Base-by-base conservation (phyloP, 2,329 filamentous ascomycete species). In the Penicillium sp. region DNA sequence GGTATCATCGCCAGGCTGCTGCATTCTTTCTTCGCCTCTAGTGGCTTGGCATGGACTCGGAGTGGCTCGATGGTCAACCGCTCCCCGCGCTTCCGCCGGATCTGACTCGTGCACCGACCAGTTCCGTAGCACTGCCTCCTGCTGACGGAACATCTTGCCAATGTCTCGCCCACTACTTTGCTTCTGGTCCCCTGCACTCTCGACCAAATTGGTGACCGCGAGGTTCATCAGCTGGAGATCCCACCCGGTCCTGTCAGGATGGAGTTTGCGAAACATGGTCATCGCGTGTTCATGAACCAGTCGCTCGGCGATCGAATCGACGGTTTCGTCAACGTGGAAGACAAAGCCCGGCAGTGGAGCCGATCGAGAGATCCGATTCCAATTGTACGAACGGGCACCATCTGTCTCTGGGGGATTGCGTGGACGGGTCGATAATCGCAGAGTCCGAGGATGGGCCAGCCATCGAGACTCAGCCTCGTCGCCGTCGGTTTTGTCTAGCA, bases 221-320 rank as follows among this genome's bases (percentile, higher is more conserved):
- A 97, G 73, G 55, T 96, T 97, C 50, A 97, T 75, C 44, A 97
- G 72, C 54, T 86, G 87, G 13, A 96, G 68, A 56, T 91, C 87
- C 86, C 88, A 95, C 2, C 80, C 82, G 7, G 76, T 72, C 52
- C 77, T 80, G 51, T 86, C 82, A 0, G 82, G 77, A 55, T 91
- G 85, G 9, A 95, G 73, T 52, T 81, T 83, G 11, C 82, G 81
- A 61, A 95, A 89, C 65, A 95, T 79, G 0, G 82, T 80, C 3
- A 90, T 57, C 13, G 95, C 66, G 1, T 76, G 70, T 51, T 93
- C 86, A 4, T 76, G 70, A 0, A 90, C 84, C 1, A 96, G 75
- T 36, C 80, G 80, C 45, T 86, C 81, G 0, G 83, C 84, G 24
- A 88, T 69, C 0, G 70, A 65, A 34, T 85, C 83, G 8, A 83